Conservation (phyloP, 2,329 filamentous ascomycete genomes). For the Talaromyces sp. region DNA sequence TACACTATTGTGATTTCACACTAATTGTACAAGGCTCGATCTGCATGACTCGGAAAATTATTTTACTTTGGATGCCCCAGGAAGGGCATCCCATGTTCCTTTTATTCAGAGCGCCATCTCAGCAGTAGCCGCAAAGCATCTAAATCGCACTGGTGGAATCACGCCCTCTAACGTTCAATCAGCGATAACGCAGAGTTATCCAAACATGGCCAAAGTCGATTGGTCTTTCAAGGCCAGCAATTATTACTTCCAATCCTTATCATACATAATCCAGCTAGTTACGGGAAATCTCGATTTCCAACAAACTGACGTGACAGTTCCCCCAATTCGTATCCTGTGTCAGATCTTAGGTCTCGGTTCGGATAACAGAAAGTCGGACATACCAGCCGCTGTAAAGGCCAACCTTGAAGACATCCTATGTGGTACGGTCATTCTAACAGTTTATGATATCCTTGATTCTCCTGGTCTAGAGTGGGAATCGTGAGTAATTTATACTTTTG, state of each 20-base stretch:
- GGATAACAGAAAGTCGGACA: slow-evolving; percentile 25
- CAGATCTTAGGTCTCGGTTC: slow-evolving; percentile 24
- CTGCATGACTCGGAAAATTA: slow-evolving; percentile 37
- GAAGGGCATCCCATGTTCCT: slow-evolving; percentile 30
- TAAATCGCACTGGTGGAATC: slow-evolving; percentile 28
- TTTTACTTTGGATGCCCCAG: slow-evolving; percentile 33
- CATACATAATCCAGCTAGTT: slow-evolving; percentile 41
- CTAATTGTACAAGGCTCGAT: slow-evolving; percentile 28
- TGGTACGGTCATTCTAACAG: slow-evolving; percentile 57
- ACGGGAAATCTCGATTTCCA: slow-evolving; percentile 25
- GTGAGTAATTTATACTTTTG: slow-evolving; percentile 20
- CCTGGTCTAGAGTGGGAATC: slow-evolving; percentile 56
- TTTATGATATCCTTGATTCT: slow-evolving; percentile 61
- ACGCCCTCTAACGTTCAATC: slow-evolving; percentile 31
- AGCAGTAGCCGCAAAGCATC: slow-evolving; percentile 37
- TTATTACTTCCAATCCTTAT: slow-evolving; percentile 57
- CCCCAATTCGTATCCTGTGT: slow-evolving; percentile 25
- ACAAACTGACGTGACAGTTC: slow-evolving; percentile 26
- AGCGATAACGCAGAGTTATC: slow-evolving; percentile 50
- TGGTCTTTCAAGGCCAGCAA: slow-evolving; percentile 59
- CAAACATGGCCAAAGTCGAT: slow-evolving; percentile 45
- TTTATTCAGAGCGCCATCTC: slow-evolving; percentile 34
- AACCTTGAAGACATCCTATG: slow-evolving; percentile 57
- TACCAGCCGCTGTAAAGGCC: slow-evolving; percentile 26
- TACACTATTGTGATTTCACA: not conserved